Evolutionary conservation across 148 eudicot species (phyloP).

Genomic region (Cornus kousa): DNA sequence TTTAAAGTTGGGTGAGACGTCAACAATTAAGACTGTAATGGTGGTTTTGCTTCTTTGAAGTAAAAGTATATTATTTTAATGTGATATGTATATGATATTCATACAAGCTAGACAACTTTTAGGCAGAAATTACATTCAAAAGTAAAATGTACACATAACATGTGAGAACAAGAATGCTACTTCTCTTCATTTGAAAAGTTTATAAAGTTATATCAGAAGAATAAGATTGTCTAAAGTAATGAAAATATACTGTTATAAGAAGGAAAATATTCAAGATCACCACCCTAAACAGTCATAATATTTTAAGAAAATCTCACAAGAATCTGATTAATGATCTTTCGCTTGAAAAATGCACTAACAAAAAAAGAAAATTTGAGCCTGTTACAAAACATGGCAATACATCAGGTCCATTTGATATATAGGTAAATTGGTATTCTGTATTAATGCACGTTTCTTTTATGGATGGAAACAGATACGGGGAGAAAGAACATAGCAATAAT

Average conservation of each 20-base stretch:
- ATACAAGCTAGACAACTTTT: not conserved
- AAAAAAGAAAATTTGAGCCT: too few species aligned
- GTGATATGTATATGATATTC: not conserved
- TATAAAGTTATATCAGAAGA: not conserved
- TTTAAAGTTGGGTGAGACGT: not conserved
- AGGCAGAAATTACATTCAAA: not conserved
- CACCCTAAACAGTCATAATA: not conserved
- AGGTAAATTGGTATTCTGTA: not conserved
- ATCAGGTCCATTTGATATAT: not conserved
- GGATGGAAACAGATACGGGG: not conserved
- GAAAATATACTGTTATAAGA: not conserved
- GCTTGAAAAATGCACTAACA: not conserved
- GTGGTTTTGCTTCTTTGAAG: not conserved
- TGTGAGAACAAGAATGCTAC: not conserved
- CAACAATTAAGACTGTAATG: not conserved
- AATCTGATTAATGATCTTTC: too few species aligned
- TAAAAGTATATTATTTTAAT: not conserved
- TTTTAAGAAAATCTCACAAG: too few species aligned
- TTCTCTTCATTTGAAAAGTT: not conserved
- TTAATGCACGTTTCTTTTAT: not conserved
- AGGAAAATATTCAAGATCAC: not conserved
- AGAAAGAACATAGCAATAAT: not conserved
- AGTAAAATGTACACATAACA: not conserved
- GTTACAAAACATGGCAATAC: not conserved
- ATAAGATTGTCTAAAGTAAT: not conserved